phyloP scores from a whole-genome alignment of 176 grass and related monocot species.

The Carex kokanica region DNA sequence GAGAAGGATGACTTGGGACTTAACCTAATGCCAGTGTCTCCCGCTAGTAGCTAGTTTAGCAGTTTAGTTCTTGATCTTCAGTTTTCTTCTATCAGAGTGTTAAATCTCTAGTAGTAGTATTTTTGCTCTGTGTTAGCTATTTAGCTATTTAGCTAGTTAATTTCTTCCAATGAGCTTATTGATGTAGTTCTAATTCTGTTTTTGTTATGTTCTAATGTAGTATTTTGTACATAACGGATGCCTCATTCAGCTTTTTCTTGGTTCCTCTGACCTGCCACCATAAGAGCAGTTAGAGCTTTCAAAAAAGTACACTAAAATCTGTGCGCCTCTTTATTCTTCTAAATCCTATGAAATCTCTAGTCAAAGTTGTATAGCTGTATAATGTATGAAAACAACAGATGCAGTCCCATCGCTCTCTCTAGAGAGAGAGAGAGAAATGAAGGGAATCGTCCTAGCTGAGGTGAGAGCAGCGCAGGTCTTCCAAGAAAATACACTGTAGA shows the following conservation, averaged over 20 bases:
- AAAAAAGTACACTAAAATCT: conserved; percentile 19
- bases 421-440: background rate
- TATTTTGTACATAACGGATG: conserved; percentile 16
- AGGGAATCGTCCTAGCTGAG: conserved; percentile 22
- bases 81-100: background rate
- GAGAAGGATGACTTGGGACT: conserved; percentile 53
- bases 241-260: background rate
- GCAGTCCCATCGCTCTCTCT: background rate
- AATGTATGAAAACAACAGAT: conserved; percentile 10
- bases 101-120: conserved; percentile 7
- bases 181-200: conserved; percentile 12
- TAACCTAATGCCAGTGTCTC: conserved; percentile 42
- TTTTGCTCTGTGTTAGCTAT: conserved; percentile 17
- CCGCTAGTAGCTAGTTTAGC: conserved; percentile 35
- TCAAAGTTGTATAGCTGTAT: conserved; percentile 28
- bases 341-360: conserved; percentile 1
- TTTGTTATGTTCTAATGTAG: conserved; percentile 21
- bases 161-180: conserved; percentile 19
- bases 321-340: conserved; percentile 20
- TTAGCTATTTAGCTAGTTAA: conserved; percentile 28
- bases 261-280: conserved; percentile 7
- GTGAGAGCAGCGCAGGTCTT: conserved; percentile 14
- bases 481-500: conserved; percentile 31
- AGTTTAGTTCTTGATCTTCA: conserved; percentile 13
- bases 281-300: background rate